Evolutionary conservation across 768 basidiomycete species (phyloP), one percentile per base, ranked within the genome.

Genomic region (Phylloporus sp.): DNA sequence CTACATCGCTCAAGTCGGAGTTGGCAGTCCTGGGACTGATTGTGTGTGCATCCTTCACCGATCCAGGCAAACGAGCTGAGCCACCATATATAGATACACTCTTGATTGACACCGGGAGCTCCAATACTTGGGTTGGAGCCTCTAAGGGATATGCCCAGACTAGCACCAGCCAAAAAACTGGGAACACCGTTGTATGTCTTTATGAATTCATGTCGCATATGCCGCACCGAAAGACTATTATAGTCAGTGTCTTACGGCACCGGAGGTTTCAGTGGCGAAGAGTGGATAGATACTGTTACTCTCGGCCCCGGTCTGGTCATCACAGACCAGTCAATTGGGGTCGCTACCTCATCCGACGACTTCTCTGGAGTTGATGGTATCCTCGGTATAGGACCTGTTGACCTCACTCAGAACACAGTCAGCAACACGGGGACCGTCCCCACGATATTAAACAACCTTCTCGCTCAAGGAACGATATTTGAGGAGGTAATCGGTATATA

Each of bases 361-460:
- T 69, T 72, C 45, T 29, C 49, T 15, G 66, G 58, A 7, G 60
- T 73, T 22, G 72, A 74, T 47, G 74, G 74, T n/a, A 70, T 74
- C 47, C 63, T 76, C 12, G 54, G 73, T 62, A 39, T 54, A 10
- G 64, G 72, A 16, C 73, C 73, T 7, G 48, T 49, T 6, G 67
- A 62, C 44, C 58, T 74, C 20, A 73, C 72, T 1, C 34, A 49
- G 5, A 66, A 61, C 47, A 63, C 60, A n/a, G 39, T 64, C 13
- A 47, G 39, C 31, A 50, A 50, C 47, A 13, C 31, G 2, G 70
- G 4, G 9, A 23, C 29, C 16, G 48, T 40, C 29, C 39, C 39
- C 16, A 31, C 48, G 2, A 11, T 47, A 16, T 23, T 8, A 10
- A 67, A 72, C 59, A 70, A 65, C 51, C 64, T 71, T 6, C 63